Evolutionary conservation across 192 early-diverging fungal species (phyloP).

Genomic region (Umbelopsis sp.): DNA sequence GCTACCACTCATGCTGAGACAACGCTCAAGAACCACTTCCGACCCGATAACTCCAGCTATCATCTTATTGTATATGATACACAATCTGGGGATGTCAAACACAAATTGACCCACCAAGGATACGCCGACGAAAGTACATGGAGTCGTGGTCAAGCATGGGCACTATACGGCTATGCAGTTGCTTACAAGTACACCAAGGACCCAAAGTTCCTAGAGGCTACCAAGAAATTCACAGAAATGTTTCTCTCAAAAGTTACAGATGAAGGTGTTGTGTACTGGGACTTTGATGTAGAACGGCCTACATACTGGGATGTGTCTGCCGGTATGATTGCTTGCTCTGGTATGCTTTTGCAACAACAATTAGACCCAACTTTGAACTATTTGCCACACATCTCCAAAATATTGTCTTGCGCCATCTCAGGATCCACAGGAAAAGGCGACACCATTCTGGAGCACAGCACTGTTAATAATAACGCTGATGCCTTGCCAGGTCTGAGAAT

Average conservation of each 20-base stretch:
- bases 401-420: background rate
- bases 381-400: background rate
- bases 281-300: slow-evolving; percentile 6
- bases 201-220: slow-evolving; percentile 5
- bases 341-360: slow-evolving; percentile 14
- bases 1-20: slow-evolving; percentile 17
- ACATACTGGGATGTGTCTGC: slow-evolving; percentile 20
- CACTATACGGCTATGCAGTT: slow-evolving; percentile 1
- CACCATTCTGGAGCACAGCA: slow-evolving; percentile 11
- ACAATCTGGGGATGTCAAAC: background rate
- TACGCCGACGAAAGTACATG: slow-evolving; percentile 19
- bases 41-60: slow-evolving; percentile 16
- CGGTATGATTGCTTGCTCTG: slow-evolving; percentile 16
- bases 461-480: slow-evolving; percentile 7
- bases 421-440: background rate
- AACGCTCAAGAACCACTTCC: slow-evolving; percentile 13
- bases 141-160: slow-evolving; percentile 20
- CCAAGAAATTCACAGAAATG: slow-evolving; percentile 4
- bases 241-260: slow-evolving; percentile 9
- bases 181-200: slow-evolving; percentile 19
- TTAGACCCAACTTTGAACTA: slow-evolving; percentile 6
- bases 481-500: background rate
- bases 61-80: slow-evolving; percentile 16
- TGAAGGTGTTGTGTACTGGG: slow-evolving; percentile 7
- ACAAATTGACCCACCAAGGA: slow-evolving; percentile 8